These are phyloP conservation scores for Rhytidiadelphus loreus DNA, from an alignment of 225 moss, liverwort and hornwort species.

Conservation along the genomic window DNA sequence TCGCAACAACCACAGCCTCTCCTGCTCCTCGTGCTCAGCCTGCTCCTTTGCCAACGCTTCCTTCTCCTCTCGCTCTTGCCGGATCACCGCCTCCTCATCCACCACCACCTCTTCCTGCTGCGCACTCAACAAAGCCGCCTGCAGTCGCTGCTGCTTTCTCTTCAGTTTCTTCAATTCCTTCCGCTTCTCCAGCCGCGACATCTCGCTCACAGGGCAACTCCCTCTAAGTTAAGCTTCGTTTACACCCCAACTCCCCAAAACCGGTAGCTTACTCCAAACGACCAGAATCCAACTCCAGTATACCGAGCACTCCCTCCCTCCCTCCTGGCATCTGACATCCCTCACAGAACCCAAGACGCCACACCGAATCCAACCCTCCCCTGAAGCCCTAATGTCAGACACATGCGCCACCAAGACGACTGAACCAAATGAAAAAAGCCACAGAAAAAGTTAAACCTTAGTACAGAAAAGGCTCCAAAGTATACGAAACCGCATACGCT, in stretches of 20 bases:
- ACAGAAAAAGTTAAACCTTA: not conserved
- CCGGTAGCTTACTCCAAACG: not conserved
- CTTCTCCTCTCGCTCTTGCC: constrained; percentile 31
- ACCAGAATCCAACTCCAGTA: not conserved
- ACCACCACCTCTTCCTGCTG: constrained; percentile 3
- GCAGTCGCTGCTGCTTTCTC: constrained; percentile 52
- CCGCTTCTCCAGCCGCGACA: constrained; percentile 83
- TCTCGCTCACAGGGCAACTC: not conserved
- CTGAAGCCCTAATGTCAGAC: constrained; percentile 32
- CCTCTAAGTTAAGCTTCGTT: not conserved
- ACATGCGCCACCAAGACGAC: constrained; percentile 7
- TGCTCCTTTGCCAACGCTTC: constrained; percentile 39
- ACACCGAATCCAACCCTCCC: constrained; percentile 11
- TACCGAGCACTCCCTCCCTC: not conserved
- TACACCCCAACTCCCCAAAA: not conserved
- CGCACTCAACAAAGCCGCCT: constrained; percentile 23
- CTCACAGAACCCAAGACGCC: constrained; percentile 7
- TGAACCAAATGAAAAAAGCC: not conserved
- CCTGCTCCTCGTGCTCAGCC: constrained; percentile 65
- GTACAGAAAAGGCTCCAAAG: not conserved
- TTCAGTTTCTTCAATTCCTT: constrained; percentile 62
- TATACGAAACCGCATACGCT: not conserved
- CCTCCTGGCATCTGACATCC: constrained; percentile 5
- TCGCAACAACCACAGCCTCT: constrained; percentile 61
- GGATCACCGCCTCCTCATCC: constrained; percentile 16